Evolutionary conservation across 768 basidiomycete genomes (phyloP).

Genomic region (Tulasnella sp.): DNA sequence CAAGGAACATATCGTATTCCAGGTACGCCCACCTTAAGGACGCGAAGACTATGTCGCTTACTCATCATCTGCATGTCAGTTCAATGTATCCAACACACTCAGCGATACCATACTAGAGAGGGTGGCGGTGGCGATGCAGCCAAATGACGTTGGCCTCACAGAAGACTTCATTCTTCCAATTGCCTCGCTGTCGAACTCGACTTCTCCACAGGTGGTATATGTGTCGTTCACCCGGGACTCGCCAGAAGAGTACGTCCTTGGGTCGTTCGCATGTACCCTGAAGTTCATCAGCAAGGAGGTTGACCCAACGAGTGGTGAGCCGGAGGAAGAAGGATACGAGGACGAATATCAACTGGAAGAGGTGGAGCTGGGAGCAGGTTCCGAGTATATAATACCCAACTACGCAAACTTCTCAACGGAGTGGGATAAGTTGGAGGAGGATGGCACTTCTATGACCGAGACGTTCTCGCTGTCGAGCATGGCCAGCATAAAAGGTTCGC

Average conservation of each 20-base stretch:
- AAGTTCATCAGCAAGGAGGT: constrained; percentile 96
- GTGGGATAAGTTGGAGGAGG: constrained; percentile 83
- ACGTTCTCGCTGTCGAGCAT: constrained; percentile 87
- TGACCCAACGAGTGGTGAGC: constrained; percentile 88
- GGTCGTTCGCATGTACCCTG: constrained; percentile 81
- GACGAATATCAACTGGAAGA: constrained; percentile 98
- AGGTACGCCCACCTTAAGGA: constrained; percentile 51
- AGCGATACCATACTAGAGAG: constrained; percentile 92
- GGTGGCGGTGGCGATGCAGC: constrained; percentile 86
- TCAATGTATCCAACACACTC: constrained; percentile 94
- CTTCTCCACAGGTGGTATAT: constrained; percentile 78
- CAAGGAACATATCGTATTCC: constrained; percentile 92
- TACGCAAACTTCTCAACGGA: constrained; percentile 87
- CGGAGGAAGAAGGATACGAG: constrained; percentile 97
- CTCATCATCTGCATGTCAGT: constrained; percentile 39
- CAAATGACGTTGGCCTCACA: constrained; percentile 60
- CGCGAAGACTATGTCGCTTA: not conserved
- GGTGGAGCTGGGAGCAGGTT: constrained; percentile 80
- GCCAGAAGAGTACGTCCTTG: constrained; percentile 65
- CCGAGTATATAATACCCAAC: constrained; percentile 92
- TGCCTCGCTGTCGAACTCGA: constrained; percentile 52
- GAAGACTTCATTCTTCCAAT: constrained; percentile 94
- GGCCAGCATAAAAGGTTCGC: constrained; percentile 85
- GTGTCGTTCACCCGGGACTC: constrained; percentile 83
- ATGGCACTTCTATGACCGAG: constrained; percentile 63